A percentile compares a stretch with the other conserved stretches of the same genome.
Evolutionary conservation across 1,284 basidiomycete species (phyloP).

Genomic region (Sanghuangporus weigelae): DNA sequence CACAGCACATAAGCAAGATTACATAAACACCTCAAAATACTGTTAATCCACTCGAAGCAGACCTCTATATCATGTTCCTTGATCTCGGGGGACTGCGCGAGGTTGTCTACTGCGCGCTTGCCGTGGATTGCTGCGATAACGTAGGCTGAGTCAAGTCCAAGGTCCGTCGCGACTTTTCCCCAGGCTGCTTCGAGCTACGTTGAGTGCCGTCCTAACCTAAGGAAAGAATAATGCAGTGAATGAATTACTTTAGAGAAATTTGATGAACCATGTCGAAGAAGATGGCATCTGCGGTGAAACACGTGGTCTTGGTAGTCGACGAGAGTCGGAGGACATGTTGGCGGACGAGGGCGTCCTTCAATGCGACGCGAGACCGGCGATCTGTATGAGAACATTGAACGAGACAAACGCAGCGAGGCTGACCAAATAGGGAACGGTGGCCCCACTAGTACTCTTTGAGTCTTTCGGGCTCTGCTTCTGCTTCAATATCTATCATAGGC

Average conservation of each 20-base stretch:
- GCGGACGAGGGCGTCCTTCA: neutral
- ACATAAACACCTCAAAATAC: too few relatives aligned
- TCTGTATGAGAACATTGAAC: neutral
- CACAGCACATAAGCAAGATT: too few relatives aligned
- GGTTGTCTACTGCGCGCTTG: constrained; percentile 66
- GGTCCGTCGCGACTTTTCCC: constrained; percentile 68
- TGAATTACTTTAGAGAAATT: neutral
- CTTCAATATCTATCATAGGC: too few relatives aligned
- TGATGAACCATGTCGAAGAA: constrained; percentile 69
- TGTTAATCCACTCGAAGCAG: constrained; percentile 65
- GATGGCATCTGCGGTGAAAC: constrained; percentile 52
- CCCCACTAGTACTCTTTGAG: too few relatives aligned
- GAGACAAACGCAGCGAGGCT: too few relatives aligned
- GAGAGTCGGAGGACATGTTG: neutral
- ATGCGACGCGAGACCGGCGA: neutral
- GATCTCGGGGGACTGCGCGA: constrained; percentile 51
- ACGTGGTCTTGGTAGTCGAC: neutral
- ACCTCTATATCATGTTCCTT: constrained; percentile 64
- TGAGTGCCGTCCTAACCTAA: constrained; percentile 71
- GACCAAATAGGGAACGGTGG: neutral
- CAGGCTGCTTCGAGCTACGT: constrained; percentile 77
- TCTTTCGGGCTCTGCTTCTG: too few relatives aligned
- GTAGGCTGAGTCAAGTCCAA: constrained; percentile 58
- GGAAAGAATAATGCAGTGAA: neutral
- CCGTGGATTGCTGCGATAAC: constrained; percentile 75